Conservation (phyloP, 345 rosid species). For the Aethionema arabicum region DNA sequence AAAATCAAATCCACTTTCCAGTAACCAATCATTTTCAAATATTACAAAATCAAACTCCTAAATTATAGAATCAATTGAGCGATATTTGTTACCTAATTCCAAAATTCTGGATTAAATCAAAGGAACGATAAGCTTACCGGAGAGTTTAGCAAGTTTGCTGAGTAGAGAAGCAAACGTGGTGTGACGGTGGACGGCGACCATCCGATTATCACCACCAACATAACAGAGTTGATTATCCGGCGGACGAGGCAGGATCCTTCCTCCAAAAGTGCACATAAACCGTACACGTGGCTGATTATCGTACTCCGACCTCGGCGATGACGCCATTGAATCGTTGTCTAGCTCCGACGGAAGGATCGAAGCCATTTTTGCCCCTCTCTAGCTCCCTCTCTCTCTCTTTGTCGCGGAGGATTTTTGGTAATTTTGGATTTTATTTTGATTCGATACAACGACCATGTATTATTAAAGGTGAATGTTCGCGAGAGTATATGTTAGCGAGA, state of each 20-base stretch:
- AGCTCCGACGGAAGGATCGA: slow-evolving; percentile 62
- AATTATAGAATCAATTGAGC: neutral
- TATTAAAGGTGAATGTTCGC: slow-evolving; percentile 35
- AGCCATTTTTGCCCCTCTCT: slow-evolving; percentile 40
- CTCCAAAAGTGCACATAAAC: slow-evolving; percentile 96
- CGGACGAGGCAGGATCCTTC: slow-evolving; percentile 94
- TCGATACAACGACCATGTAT: slow-evolving; percentile 26
- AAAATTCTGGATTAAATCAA: neutral
- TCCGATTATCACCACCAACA: slow-evolving; percentile 94
- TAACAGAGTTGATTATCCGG: slow-evolving; percentile 91
- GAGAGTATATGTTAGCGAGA: slow-evolving; percentile 25
- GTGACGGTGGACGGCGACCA: slow-evolving; percentile 75
- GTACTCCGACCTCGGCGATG: slow-evolving; percentile 63
- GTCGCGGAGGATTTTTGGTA: slow-evolving; percentile 31
- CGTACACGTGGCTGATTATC: slow-evolving; percentile 68
- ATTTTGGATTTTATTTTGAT: slow-evolving; percentile 15
- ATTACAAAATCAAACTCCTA: no score
- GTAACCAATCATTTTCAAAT: neutral
- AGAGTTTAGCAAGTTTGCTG: slow-evolving; percentile 70
- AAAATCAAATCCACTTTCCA: neutral
- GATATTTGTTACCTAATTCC: neutral
- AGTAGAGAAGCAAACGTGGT: slow-evolving; percentile 60
- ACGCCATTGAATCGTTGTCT: slow-evolving; percentile 68
- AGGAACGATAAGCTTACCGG: slow-evolving; percentile 45
- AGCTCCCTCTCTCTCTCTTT: neutral